phyloP scores from a whole-genome alignment of 305 asterid species.

The Salvia sclarea region DNA sequence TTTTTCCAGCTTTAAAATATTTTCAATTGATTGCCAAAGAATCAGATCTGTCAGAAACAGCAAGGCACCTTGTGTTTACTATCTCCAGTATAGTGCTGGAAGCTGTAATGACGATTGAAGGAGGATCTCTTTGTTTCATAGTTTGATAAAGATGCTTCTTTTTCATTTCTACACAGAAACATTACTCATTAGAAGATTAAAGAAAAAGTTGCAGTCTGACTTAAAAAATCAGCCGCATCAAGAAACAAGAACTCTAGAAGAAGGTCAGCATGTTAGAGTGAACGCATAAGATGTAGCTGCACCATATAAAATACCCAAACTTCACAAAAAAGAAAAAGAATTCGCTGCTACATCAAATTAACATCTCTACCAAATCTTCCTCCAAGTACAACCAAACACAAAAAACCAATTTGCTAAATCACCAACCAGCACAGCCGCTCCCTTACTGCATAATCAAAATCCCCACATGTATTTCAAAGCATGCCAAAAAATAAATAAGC shows the following conservation, averaged over 20 bases:
- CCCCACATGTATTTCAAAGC: background rate
- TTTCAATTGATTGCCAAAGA: background rate
- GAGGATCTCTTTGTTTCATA: conserved; percentile 31
- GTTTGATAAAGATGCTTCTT: conserved; percentile 32
- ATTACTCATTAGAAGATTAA: conserved; percentile 20
- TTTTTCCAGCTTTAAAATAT: background rate
- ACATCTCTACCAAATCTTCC: background rate
- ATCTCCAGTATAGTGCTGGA: conserved; percentile 31
- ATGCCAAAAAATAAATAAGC: background rate
- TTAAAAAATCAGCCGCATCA: conserved; percentile 11
- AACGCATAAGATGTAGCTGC: conserved; percentile 6
- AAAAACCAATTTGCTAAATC: background rate
- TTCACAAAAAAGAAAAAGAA: background rate
- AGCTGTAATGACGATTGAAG: conserved; percentile 40
- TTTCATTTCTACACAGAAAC: conserved; percentile 34
- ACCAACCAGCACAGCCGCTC: background rate
- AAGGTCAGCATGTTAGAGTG: background rate
- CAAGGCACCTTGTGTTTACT: conserved; percentile 48
- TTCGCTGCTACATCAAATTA: background rate
- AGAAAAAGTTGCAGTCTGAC: background rate
- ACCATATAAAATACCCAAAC: background rate
- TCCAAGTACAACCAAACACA: background rate
- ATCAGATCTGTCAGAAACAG: conserved; percentile 7
- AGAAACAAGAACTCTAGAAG: background rate
- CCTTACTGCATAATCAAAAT: background rate